phyloP scores from a whole-genome alignment of 805 yeast genomes.

The Citeromyces matritensis region DNA sequence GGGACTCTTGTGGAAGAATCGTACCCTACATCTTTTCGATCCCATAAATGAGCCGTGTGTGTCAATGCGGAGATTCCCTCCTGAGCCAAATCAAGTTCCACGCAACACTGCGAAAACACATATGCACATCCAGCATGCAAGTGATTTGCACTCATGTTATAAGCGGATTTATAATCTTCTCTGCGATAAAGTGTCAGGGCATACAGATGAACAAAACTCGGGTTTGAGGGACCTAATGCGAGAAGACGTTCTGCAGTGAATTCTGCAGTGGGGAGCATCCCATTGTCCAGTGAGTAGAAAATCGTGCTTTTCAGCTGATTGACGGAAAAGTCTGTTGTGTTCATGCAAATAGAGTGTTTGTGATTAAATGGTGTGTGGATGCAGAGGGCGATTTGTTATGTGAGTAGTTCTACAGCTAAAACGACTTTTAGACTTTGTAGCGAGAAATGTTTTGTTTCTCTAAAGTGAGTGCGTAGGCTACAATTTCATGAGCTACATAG shows the following conservation, averaged over 20 bases:
- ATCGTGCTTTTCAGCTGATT: constrained; percentile 16
- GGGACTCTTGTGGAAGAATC: constrained; percentile 20
- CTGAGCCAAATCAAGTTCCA: constrained; percentile 32
- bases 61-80: constrained; percentile 33
- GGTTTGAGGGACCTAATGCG: constrained; percentile 40
- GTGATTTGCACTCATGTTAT: constrained; percentile 23
- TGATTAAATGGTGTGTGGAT: too few species aligned
- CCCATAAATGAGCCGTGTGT: not conserved
- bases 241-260: constrained; percentile 74
- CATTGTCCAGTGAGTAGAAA: constrained; percentile 61
- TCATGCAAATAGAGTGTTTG: too few species aligned
- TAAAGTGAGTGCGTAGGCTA: too few species aligned
- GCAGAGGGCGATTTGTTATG: too few species aligned
- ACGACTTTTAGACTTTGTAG: too few species aligned
- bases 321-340: not conserved
- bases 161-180: constrained; percentile 47
- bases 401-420: too few species aligned
- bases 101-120: constrained; percentile 55
- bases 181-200: constrained; percentile 51
- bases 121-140: constrained; percentile 64
- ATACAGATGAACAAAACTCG: constrained; percentile 54
- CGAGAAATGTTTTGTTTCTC: too few species aligned
- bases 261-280: constrained; percentile 60
- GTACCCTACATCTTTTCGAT: not conserved
- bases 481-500: too few species aligned